These are phyloP conservation scores for Artomyces pyxidatus DNA, from an alignment of 768 basidiomycete genomes.

Conservation along the genomic window DNA sequence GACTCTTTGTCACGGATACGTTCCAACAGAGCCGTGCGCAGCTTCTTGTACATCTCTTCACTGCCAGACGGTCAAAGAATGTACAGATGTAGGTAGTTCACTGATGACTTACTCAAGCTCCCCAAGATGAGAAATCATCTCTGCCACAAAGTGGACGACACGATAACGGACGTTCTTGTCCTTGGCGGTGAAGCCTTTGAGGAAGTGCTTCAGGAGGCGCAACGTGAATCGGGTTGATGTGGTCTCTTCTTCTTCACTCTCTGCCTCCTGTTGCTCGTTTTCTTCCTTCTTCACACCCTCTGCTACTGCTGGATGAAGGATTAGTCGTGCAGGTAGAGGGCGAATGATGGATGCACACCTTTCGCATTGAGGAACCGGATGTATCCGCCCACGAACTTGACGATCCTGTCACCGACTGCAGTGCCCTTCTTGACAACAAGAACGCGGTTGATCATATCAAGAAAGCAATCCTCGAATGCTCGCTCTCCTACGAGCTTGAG, in stretches of 20 bases:
- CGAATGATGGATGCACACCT: conserved; percentile 35
- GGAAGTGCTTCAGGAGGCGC: conserved; percentile 45
- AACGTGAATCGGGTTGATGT: conserved; percentile 40
- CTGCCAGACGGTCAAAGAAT: conserved; percentile 31
- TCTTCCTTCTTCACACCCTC: conserved; percentile 21
- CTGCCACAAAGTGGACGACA: conserved; percentile 64
- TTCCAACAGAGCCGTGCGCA: conserved; percentile 59
- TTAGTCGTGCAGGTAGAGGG: neutral
- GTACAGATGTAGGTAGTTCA: neutral
- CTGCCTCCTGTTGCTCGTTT: conserved; percentile 28
- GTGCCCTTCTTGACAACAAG: conserved; percentile 78
- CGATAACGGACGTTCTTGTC: conserved; percentile 85
- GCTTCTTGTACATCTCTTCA: conserved; percentile 59
- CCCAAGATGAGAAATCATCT: conserved; percentile 73
- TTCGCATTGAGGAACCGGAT: conserved; percentile 68
- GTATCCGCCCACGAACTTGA: conserved; percentile 81
- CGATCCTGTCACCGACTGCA: conserved; percentile 59
- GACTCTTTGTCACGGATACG: conserved; percentile 76
- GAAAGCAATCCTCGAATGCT: conserved; percentile 61
- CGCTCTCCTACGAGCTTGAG: conserved; percentile 66
- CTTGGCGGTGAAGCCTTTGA: conserved; percentile 75
- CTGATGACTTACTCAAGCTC: conserved; percentile 67
- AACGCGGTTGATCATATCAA: conserved; percentile 49
- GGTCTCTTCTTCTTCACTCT: conserved; percentile 47
- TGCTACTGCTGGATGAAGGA: conserved; percentile 25